These are phyloP conservation scores for Conringia planisiliqua DNA, from an alignment of 345 rosid species.

Conservation along the genomic window DNA sequence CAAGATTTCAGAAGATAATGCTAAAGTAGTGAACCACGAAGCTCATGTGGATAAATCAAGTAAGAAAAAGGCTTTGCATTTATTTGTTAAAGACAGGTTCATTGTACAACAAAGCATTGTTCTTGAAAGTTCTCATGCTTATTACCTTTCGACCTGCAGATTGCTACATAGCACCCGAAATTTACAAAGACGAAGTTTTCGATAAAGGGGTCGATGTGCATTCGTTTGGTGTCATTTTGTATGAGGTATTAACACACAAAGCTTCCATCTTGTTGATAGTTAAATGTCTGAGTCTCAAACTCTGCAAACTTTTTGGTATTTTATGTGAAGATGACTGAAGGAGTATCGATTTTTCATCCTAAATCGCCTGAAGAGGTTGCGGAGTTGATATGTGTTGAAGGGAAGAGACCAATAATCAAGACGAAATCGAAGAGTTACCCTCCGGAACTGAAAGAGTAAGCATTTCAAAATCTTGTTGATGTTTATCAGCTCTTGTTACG, in stretches of 20 bases:
- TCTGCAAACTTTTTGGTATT: background rate
- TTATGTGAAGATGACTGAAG: slow-evolving; percentile 72
- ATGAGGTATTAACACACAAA: slow-evolving; percentile 59
- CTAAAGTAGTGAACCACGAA: slow-evolving; percentile 45
- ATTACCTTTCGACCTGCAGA: slow-evolving; percentile 39
- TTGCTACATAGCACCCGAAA: slow-evolving; percentile 78
- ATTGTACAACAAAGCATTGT: background rate
- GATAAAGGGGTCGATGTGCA: slow-evolving; percentile 80
- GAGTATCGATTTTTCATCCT: slow-evolving; percentile 72
- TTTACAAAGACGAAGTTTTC: slow-evolving; percentile 55
- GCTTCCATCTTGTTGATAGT: background rate
- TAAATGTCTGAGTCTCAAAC: background rate
- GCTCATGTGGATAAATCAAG: slow-evolving; percentile 50
- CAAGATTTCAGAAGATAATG: slow-evolving; percentile 56
- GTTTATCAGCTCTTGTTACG: background rate
- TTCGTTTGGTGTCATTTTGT: slow-evolving; percentile 78
- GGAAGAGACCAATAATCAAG: slow-evolving; percentile 67
- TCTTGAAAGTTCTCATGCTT: slow-evolving; percentile 6
- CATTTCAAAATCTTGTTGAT: background rate
- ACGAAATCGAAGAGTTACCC: slow-evolving; percentile 50
- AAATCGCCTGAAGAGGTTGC: slow-evolving; percentile 64
- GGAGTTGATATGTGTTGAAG: slow-evolving; percentile 62
- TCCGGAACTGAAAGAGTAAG: slow-evolving; percentile 70
- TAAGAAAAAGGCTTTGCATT: slow-evolving; percentile 36
- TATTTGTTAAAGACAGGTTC: background rate